These are phyloP conservation scores for Blastobotrys attinorum DNA, from an alignment of 805 yeast genomes.

Conservation along the genomic window DNA sequence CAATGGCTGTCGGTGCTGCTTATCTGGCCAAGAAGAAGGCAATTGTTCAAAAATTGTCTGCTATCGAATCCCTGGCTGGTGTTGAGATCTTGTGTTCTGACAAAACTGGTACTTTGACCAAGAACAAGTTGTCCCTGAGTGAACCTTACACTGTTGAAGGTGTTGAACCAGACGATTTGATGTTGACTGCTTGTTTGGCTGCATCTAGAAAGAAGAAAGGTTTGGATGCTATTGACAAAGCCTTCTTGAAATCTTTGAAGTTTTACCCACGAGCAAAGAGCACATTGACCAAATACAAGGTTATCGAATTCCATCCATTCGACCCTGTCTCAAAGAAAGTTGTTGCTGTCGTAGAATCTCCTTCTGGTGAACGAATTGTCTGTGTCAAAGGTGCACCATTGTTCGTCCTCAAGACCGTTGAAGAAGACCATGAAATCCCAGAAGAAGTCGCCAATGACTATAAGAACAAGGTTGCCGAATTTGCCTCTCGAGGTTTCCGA, in stretches of 20 bases:
- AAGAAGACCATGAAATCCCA: conserved; percentile 94
- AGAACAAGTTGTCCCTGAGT: conserved; percentile 90
- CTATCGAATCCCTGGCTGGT: conserved; percentile 95
- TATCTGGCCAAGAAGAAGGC: conserved; percentile 96
- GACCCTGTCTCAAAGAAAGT: conserved; percentile 98
- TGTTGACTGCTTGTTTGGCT: conserved; percentile 97
- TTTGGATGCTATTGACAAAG: conserved; percentile 95
- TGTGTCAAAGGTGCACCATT: conserved; percentile 99
- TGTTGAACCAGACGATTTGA: conserved; percentile 90
- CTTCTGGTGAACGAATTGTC: conserved; percentile 88
- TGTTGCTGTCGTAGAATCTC: conserved; percentile 89
- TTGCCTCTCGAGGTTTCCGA: conserved; percentile 97
- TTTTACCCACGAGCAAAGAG: conserved; percentile 86
- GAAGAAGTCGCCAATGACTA: conserved; percentile 90
- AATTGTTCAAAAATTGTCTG: conserved; percentile 92
- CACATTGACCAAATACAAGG: conserved; percentile 89
- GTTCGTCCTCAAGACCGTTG: conserved; percentile 92
- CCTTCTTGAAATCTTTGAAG: conserved; percentile 86
- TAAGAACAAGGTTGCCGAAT: conserved; percentile 95
- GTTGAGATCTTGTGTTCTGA: conserved; percentile 97
- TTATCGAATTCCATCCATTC: conserved; percentile 92
- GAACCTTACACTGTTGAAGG: conserved; percentile 98
- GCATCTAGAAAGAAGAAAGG: conserved; percentile 98
- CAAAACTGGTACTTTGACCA: conserved; percentile 96
- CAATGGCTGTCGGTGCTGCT: conserved; percentile 99